phyloP scores from a whole-genome alignment of 2,329 filamentous ascomycete species.

The Cryphonectria carpinicola region DNA sequence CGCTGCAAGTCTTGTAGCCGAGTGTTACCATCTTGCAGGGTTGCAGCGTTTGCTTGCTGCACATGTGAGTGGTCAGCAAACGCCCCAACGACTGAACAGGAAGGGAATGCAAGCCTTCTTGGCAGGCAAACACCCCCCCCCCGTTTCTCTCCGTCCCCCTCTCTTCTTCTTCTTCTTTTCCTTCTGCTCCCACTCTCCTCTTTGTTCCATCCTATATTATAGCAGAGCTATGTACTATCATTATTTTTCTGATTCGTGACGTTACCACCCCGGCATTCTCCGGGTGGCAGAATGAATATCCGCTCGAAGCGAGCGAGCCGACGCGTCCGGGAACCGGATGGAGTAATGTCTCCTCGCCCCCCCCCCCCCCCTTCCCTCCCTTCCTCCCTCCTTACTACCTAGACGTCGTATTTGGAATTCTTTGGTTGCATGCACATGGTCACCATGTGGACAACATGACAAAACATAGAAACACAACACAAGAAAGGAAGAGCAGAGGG shows the following conservation, averaged over 20 bases:
- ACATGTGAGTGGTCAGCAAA: conserved; percentile 2
- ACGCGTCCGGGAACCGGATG: neutral
- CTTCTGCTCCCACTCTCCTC: too few relatives aligned
- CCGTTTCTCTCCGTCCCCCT: neutral
- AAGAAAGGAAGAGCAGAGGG: neutral
- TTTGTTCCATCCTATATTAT: neutral
- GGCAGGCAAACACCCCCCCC: too few relatives aligned
- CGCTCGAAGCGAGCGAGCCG: conserved; percentile 4
- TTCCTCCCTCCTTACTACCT: neutral
- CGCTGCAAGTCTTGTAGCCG: neutral
- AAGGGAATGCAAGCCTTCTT: too few relatives aligned
- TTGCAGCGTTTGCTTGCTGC: neutral
- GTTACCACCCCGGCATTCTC: neutral
- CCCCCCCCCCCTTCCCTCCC: too few relatives aligned
- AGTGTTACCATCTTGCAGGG: neutral
- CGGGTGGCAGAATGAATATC: neutral
- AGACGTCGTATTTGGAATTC: neutral
- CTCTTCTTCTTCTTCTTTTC: neutral
- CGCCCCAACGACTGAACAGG: neutral
- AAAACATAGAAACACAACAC: neutral
- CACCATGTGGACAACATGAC: neutral
- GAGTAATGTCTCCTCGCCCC: neutral
- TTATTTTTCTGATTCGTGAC: neutral
- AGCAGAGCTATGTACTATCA: neutral
- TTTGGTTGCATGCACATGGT: neutral